phyloP scores from a whole-genome alignment of 2,329 filamentous ascomycete genomes.

The Colletotrichum aenigma region DNA sequence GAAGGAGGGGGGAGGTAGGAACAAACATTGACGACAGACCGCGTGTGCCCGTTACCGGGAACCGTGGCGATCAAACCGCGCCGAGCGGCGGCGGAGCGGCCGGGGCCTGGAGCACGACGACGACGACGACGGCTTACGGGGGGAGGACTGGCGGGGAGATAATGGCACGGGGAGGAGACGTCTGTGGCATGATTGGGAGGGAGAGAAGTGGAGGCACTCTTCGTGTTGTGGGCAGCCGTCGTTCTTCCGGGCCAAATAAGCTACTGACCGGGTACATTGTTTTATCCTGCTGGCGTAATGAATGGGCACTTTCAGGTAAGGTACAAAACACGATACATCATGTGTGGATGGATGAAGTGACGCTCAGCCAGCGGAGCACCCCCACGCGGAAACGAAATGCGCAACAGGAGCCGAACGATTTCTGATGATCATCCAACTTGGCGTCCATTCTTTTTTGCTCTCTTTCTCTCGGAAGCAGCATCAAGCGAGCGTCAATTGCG shows the following conservation, averaged over 20 bases:
- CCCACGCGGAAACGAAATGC: not conserved
- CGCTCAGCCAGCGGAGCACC: not conserved
- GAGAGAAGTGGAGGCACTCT: not conserved
- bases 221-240: not conserved
- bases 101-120: not conserved
- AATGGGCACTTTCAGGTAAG: not conserved
- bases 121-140: not conserved
- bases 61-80: conserved; percentile 17
- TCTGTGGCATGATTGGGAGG: not conserved
- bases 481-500: not conserved
- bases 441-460: not conserved
- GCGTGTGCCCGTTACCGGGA: not conserved
- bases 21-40: not conserved
- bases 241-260: not conserved
- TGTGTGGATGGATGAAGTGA: not conserved
- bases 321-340: not conserved
- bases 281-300: not conserved
- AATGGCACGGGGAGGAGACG: not conserved
- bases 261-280: not conserved
- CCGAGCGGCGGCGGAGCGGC: not conserved
- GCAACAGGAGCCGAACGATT: not conserved
- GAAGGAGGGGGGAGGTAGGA: not conserved
- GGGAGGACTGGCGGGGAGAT: not conserved
- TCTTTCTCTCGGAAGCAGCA: not conserved
- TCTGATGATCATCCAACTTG: not conserved